These are phyloP conservation scores for Zygoascus sp. DNA, from an alignment of 1,139 yeast species.

Conservation along the genomic window DNA sequence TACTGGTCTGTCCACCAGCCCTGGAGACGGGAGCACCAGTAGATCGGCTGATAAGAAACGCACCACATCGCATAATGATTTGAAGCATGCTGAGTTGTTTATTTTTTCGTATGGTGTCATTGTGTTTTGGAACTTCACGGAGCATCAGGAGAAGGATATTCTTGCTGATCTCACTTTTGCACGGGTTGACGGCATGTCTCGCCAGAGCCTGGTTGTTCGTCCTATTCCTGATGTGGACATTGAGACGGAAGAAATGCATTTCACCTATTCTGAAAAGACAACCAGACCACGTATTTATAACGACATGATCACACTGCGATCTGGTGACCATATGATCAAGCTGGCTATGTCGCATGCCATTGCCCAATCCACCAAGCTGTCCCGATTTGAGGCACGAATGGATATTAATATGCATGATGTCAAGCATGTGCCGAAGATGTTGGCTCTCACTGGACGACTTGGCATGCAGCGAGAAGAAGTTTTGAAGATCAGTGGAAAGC, in stretches of 20 bases:
- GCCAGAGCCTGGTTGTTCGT: conserved; percentile 49
- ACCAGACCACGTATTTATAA: conserved; percentile 87
- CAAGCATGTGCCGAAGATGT: conserved; percentile 77
- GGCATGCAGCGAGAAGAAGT: conserved; percentile 77
- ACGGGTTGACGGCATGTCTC: conserved; percentile 24
- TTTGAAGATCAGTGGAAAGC: conserved; percentile 79
- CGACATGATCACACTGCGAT: conserved; percentile 85
- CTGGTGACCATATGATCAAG: conserved; percentile 90
- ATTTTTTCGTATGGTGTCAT: conserved; percentile 89
- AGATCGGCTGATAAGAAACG: conserved; percentile 25
- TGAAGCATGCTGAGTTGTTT: conserved; percentile 87
- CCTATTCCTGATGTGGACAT: conserved; percentile 87
- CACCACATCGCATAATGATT: conserved; percentile 40
- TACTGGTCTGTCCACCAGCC: neutral
- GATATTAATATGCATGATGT: conserved; percentile 79
- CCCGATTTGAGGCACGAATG: conserved; percentile 88
- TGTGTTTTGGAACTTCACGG: conserved; percentile 95
- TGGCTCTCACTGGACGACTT: conserved; percentile 83
- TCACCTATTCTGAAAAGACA: conserved; percentile 77
- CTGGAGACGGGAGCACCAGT: neutral
- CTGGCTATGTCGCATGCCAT: conserved; percentile 57
- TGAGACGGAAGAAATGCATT: conserved; percentile 92
- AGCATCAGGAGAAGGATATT: conserved; percentile 85
- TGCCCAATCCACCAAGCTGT: conserved; percentile 90
- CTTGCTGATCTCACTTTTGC: conserved; percentile 90